These are phyloP conservation scores for Boletus vinaceobasis DNA, from an alignment of 768 basidiomycete species.

Conservation along the genomic window DNA sequence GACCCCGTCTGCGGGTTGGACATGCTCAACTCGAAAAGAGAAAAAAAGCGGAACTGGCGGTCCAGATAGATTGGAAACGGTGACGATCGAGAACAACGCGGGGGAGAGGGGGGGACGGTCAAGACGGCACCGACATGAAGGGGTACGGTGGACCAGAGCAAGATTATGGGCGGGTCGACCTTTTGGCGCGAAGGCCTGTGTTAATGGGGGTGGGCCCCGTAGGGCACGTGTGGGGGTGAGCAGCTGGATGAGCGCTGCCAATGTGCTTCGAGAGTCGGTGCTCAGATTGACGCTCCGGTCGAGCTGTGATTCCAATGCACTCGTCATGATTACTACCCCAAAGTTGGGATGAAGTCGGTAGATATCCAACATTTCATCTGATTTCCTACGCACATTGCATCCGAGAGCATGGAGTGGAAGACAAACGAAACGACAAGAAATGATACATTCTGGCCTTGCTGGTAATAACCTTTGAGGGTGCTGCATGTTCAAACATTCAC, in stretches of 20 bases:
- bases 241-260: conserved; percentile 5
- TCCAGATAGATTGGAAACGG: too few relatives aligned
- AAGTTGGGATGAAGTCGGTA: too few relatives aligned
- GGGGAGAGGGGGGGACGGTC: too few relatives aligned
- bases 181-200: conserved; percentile 3
- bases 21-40: conserved; percentile 8
- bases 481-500: too few relatives aligned
- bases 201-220: conserved; percentile 17
- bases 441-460: background rate
- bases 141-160: conserved; percentile 16
- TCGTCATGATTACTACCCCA: too few relatives aligned
- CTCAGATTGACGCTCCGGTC: conserved; percentile 7
- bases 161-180: conserved; percentile 11
- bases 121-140: too few relatives aligned
- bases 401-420: background rate
- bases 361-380: too few relatives aligned
- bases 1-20: background rate
- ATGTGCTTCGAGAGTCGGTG: background rate
- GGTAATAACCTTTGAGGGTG: background rate
- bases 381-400: background rate
- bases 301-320: background rate
- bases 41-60: too few relatives aligned
- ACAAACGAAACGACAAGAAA: background rate
- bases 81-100: too few relatives aligned
- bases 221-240: conserved; percentile 10